Percentiles rank a stretch among this genome's conserved stretches.
Evolutionary conservation across 345 rosid species (phyloP).

Genomic region (Xanthoceras sorbifolium): DNA sequence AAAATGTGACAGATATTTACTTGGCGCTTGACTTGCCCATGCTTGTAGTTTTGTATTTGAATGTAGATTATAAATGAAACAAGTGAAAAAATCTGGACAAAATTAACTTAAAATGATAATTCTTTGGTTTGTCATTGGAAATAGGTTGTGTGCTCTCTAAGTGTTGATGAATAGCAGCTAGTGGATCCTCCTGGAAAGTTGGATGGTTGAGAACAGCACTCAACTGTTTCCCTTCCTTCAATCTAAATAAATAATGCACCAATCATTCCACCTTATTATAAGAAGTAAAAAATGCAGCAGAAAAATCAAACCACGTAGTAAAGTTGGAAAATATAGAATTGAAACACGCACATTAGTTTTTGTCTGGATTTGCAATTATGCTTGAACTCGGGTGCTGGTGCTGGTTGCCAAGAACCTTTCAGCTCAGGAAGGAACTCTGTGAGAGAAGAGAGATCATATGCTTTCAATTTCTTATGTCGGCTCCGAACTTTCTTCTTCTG

Average conservation of each 20-base stretch:
- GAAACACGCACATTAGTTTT: slow-evolving; percentile 54
- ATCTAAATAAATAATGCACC: slow-evolving; percentile 37
- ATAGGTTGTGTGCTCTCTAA: slow-evolving; percentile 65
- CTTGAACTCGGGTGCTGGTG: slow-evolving; percentile 47
- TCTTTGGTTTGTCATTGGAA: slow-evolving; percentile 56
- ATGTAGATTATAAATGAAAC: neutral
- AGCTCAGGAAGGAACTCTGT: slow-evolving; percentile 81
- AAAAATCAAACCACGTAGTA: neutral
- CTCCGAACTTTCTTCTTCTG: slow-evolving; percentile 60
- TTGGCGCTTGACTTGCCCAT: slow-evolving; percentile 13
- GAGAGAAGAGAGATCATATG: slow-evolving; percentile 67
- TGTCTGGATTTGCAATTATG: slow-evolving; percentile 71
- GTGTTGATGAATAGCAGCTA: slow-evolving; percentile 72
- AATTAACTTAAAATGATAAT: too few relatives aligned
- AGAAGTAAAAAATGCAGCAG: neutral
- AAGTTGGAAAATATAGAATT: neutral
- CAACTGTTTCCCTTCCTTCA: slow-evolving; percentile 67
- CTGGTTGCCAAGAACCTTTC: slow-evolving; percentile 37
- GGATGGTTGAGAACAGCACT: slow-evolving; percentile 65
- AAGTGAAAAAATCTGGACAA: neutral
- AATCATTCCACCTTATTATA: neutral
- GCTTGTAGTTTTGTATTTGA: neutral
- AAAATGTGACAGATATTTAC: neutral
- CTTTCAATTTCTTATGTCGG: slow-evolving; percentile 72
- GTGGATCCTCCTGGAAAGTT: slow-evolving; percentile 68